These are phyloP conservation scores for Sporothrix curviconia DNA, from an alignment of 2,329 filamentous ascomycete genomes.

Conservation along the genomic window DNA sequence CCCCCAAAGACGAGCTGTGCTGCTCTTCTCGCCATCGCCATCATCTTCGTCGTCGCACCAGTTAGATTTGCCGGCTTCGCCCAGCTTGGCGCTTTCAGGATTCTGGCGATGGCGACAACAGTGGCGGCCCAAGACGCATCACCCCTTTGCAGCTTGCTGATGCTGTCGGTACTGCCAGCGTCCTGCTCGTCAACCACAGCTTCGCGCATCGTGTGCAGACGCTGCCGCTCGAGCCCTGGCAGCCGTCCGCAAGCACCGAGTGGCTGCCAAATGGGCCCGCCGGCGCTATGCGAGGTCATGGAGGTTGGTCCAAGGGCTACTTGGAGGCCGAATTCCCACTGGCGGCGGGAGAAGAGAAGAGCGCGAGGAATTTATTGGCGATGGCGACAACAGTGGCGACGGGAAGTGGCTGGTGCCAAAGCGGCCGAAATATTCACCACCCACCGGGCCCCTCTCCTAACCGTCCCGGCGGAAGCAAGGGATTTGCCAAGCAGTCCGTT, in stretches of 20 bases:
- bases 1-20: slow-evolving; percentile 33
- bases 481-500: slow-evolving; percentile 2
- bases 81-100: no score
- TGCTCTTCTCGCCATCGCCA: slow-evolving; percentile 18
- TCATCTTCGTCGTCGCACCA: not conserved
- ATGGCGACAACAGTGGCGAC: not conserved
- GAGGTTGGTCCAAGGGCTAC: slow-evolving; percentile 23
- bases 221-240: slow-evolving; percentile 30
- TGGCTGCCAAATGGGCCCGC: slow-evolving; percentile 26
- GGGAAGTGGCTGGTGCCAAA: no score
- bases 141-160: slow-evolving; percentile 25
- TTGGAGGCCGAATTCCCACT: no score
- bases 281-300: slow-evolving; percentile 31
- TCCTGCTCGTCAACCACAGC: slow-evolving; percentile 32
- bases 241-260: slow-evolving; percentile 33
- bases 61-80: no score
- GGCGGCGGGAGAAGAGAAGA: not conserved
- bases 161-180: slow-evolving; percentile 30
- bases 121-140: no score
- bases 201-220: slow-evolving; percentile 35
- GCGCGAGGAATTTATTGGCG: not conserved
- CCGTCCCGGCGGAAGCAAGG: not conserved
- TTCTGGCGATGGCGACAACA: no score
- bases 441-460: no score
- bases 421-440: no score